Evolutionary conservation across 2,329 filamentous ascomycete species (phyloP).

Genomic region (Monosporascus sp.): DNA sequence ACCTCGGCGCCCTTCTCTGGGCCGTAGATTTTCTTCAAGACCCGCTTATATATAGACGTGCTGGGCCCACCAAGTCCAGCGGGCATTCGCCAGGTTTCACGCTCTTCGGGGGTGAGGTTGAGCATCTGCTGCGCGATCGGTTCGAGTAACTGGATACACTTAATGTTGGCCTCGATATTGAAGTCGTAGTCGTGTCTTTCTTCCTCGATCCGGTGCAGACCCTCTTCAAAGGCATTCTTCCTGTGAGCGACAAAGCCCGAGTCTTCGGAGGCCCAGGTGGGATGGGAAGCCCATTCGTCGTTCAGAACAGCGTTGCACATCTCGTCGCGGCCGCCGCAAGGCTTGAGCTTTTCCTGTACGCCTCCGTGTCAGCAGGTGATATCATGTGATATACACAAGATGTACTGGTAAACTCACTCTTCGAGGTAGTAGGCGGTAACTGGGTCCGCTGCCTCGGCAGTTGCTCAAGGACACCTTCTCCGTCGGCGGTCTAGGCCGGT

Average conservation of each 20-base stretch:
- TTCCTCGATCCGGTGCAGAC: conserved; percentile 92
- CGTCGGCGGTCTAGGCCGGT: conserved; percentile 66
- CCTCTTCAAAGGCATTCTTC: conserved; percentile 94
- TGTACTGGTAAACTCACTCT: conserved; percentile 41
- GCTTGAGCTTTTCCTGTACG: conserved; percentile 70
- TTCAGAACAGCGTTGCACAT: conserved; percentile 91
- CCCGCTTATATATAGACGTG: conserved; percentile 92
- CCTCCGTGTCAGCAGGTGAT: too few species aligned
- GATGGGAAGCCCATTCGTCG: conserved; percentile 97
- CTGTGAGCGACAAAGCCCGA: conserved; percentile 95
- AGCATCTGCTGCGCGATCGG: conserved; percentile 89
- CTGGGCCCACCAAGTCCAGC: conserved; percentile 84
- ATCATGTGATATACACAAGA: background rate
- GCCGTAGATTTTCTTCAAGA: conserved; percentile 96
- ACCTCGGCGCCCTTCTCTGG: conserved; percentile 77
- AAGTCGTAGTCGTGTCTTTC: conserved; percentile 98
- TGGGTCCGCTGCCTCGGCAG: conserved; percentile 90
- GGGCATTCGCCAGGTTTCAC: conserved; percentile 71
- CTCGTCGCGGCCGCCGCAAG: conserved; percentile 90
- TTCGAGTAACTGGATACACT: conserved; percentile 93
- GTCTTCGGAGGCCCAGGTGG: conserved; percentile 97
- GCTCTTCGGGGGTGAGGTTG: conserved; percentile 68
- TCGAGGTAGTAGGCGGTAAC: conserved; percentile 88
- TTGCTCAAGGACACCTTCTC: conserved; percentile 91
- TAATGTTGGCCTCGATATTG: conserved; percentile 90